These are phyloP conservation scores for Iberis amara DNA, from an alignment of 441 rosid genomes.

Conservation along the genomic window DNA sequence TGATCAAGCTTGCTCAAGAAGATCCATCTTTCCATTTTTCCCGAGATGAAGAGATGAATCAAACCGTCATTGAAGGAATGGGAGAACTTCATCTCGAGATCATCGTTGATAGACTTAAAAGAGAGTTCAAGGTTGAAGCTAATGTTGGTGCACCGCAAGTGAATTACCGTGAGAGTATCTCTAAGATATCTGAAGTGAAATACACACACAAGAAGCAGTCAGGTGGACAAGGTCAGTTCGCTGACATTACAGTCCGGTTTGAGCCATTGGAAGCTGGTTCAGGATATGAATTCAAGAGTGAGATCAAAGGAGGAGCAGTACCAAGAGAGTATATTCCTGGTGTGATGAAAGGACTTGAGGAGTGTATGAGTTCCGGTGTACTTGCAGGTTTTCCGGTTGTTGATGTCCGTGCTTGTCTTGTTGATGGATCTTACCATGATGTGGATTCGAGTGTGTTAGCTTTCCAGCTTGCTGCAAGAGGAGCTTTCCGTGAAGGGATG, in stretches of 20 bases:
- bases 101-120: slow-evolving; percentile 88
- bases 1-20: slow-evolving; percentile 95
- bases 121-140: slow-evolving; percentile 96
- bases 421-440: slow-evolving; percentile 89
- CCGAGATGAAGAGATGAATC: slow-evolving; percentile 85
- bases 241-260: slow-evolving; percentile 78
- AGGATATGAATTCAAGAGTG: slow-evolving; percentile 93
- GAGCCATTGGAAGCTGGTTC: slow-evolving; percentile 82
- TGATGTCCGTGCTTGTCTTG: slow-evolving; percentile 71
- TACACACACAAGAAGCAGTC: slow-evolving; percentile 94
- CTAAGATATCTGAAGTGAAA: slow-evolving; percentile 69
- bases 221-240: slow-evolving; percentile 94
- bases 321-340: slow-evolving; percentile 88
- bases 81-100: slow-evolving; percentile 98
- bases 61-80: slow-evolving; percentile 98
- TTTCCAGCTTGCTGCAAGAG: slow-evolving; percentile 91
- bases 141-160: slow-evolving; percentile 98
- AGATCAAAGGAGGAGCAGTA: slow-evolving; percentile 92
- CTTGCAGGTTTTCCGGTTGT: slow-evolving; percentile 93
- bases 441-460: slow-evolving; percentile 93
- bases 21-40: slow-evolving; percentile 97
- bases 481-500: slow-evolving; percentile 87
- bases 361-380: slow-evolving; percentile 76
- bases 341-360: slow-evolving; percentile 91
- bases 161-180: slow-evolving; percentile 96